Percentiles rank a stretch among this genome's conserved stretches.
These are phyloP conservation scores for Selenicereus undatus DNA, from an alignment of 148 eudicot genomes.

Conservation along the genomic window DNA sequence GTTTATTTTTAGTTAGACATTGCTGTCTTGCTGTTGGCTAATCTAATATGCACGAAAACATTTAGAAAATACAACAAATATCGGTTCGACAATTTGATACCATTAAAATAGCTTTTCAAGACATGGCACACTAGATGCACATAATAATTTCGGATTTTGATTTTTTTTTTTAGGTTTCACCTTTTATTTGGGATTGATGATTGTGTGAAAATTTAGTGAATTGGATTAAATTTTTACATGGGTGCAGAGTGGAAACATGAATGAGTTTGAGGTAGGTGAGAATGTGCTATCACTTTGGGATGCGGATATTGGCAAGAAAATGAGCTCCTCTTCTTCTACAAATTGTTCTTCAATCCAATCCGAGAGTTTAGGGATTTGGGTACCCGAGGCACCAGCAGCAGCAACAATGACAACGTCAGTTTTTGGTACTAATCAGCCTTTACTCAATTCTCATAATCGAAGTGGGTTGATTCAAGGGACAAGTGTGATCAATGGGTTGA, in stretches of 20 bases:
- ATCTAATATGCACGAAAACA: too few relatives aligned
- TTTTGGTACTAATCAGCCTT: background rate
- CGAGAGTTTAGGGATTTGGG: slow-evolving; percentile 41
- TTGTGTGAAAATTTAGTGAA: too few relatives aligned
- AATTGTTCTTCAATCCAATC: slow-evolving; percentile 8
- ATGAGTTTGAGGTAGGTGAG: slow-evolving; percentile 23
- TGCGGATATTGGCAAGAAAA: slow-evolving; percentile 34
- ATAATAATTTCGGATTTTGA: too few relatives aligned
- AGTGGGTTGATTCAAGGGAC: slow-evolving; percentile 14
- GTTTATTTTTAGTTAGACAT: too few relatives aligned
- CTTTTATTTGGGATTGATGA: too few relatives aligned
- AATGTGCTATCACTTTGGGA: slow-evolving; percentile 38
- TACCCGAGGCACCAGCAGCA: slow-evolving; percentile 53
- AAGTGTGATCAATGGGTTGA: slow-evolving; percentile 9
- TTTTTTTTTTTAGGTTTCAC: too few relatives aligned
- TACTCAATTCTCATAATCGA: background rate
- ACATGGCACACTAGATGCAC: too few relatives aligned
- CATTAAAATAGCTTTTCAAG: too few relatives aligned
- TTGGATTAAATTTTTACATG: background rate
- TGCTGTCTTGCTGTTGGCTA: too few relatives aligned
- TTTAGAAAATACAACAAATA: too few relatives aligned
- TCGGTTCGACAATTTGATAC: too few relatives aligned
- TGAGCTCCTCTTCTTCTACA: slow-evolving; percentile 1
- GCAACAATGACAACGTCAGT: background rate
- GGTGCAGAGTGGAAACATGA: slow-evolving; percentile 16